Evolutionary conservation across 2,329 filamentous ascomycete species (phyloP).

Genomic region (Colletotrichum spaethianum): DNA sequence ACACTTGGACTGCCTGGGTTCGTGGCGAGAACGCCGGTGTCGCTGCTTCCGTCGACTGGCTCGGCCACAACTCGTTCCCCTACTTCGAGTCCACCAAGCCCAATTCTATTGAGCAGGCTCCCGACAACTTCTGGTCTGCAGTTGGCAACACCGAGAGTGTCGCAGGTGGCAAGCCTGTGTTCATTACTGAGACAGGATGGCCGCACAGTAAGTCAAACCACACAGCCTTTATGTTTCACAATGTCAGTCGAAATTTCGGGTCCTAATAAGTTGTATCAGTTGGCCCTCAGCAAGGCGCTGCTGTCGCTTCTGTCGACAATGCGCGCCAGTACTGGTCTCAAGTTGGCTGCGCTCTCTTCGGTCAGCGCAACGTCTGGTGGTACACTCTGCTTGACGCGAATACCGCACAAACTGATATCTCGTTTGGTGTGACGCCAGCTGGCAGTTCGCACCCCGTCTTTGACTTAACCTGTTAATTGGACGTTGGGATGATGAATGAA

Average conservation of each 20-base stretch:
- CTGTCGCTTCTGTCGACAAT: constrained; percentile 60
- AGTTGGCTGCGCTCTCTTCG: constrained; percentile 34
- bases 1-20: constrained; percentile 69
- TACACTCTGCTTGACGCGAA: constrained; percentile 38
- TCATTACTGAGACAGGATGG: constrained; percentile 71
- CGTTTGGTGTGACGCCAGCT: constrained; percentile 22
- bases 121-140: constrained; percentile 58
- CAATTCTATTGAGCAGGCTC: constrained; percentile 52
- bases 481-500: fast-evolving
- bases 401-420: constrained; percentile 25
- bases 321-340: constrained; percentile 47
- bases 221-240: neutral
- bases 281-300: constrained; percentile 61
- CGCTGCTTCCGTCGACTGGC: constrained; percentile 65
- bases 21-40: constrained; percentile 60
- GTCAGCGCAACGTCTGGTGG: constrained; percentile 37
- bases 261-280: constrained; percentile 6
- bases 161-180: constrained; percentile 59
- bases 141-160: constrained; percentile 54
- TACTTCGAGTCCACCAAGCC: constrained; percentile 63
- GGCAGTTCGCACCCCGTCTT: constrained; percentile 30
- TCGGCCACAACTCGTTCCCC: constrained; percentile 68
- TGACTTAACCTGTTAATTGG: constrained; percentile 21
- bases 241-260: neutral
- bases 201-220: constrained; percentile 53